phyloP scores from a whole-genome alignment of 1,139 yeast genomes.

The Candida tropicalis region DNA sequence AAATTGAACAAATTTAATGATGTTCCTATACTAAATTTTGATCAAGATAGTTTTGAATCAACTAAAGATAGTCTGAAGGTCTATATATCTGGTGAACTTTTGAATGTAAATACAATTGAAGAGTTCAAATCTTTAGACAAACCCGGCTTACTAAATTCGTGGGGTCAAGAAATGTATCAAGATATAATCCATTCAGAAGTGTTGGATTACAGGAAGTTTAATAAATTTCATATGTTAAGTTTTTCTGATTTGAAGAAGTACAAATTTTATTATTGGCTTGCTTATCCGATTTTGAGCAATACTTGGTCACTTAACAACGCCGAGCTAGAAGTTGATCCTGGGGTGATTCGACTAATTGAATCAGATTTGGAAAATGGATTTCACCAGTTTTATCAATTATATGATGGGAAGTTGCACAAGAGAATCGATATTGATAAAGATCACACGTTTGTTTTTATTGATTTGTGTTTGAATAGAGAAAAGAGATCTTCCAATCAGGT shows the following conservation, averaged over 20 bases:
- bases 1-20: constrained; percentile 44
- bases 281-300: constrained; percentile 65
- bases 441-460: constrained; percentile 55
- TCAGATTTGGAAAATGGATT: constrained; percentile 5
- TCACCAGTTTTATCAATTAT: constrained; percentile 20
- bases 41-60: constrained; percentile 44
- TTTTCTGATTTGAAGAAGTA: constrained; percentile 90
- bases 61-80: constrained; percentile 16
- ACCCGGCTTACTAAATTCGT: constrained; percentile 47
- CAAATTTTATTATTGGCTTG: constrained; percentile 87
- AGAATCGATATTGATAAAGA: constrained; percentile 2
- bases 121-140: constrained; percentile 76
- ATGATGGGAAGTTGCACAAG: constrained; percentile 11
- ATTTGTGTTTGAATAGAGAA: constrained; percentile 52
- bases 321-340: constrained; percentile 8
- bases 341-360: constrained; percentile 6
- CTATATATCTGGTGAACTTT: constrained; percentile 31
- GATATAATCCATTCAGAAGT: constrained; percentile 14
- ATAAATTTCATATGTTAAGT: constrained; percentile 60
- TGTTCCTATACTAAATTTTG: constrained; percentile 41
- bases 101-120: constrained; percentile 81
- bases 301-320: constrained; percentile 35
- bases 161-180: constrained; percentile 39
- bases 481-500: constrained; percentile 61
- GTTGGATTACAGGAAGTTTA: constrained; percentile 19